Percentiles rank a stretch among this genome's conserved stretches.
Evolutionary conservation across 345 rosid genomes (phyloP).

Genomic region (Aegle marmelos): DNA sequence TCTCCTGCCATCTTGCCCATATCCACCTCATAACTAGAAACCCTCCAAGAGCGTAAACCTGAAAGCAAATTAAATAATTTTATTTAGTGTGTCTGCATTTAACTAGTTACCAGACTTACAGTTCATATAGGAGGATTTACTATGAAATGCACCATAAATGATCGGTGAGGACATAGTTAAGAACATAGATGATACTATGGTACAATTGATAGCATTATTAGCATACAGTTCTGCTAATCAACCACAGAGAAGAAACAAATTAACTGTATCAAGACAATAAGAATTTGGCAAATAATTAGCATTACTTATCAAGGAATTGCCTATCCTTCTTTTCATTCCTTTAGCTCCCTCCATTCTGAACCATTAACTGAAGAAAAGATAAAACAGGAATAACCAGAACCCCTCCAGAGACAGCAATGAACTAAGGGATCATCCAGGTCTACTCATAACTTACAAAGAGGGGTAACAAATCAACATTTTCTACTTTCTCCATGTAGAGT

Average conservation of each 20-base stretch:
- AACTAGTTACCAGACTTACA: neutral
- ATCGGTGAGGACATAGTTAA: neutral
- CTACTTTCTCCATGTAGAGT: neutral
- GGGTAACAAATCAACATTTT: neutral
- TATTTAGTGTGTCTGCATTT: neutral
- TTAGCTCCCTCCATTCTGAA: neutral
- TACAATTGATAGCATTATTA: neutral
- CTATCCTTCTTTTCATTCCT: neutral
- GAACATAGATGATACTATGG: neutral
- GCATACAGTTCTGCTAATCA: neutral
- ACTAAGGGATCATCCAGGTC: neutral
- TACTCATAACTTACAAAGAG: neutral
- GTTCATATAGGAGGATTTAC: neutral
- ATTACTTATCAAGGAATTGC: neutral
- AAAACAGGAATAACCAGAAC: neutral
- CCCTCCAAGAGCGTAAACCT: slow-evolving; percentile 87
- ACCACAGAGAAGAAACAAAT: neutral
- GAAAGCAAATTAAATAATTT: slow-evolving; percentile 16
- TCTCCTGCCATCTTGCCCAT: slow-evolving; percentile 87
- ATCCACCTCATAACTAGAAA: slow-evolving; percentile 75
- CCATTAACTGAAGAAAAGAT: neutral
- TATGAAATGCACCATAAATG: neutral
- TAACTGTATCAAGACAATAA: neutral
- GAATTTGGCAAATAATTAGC: neutral
- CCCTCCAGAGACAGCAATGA: neutral